Conservation (phyloP, 2,329 filamentous ascomycete species). For the Reticulascus tulasneorum region DNA sequence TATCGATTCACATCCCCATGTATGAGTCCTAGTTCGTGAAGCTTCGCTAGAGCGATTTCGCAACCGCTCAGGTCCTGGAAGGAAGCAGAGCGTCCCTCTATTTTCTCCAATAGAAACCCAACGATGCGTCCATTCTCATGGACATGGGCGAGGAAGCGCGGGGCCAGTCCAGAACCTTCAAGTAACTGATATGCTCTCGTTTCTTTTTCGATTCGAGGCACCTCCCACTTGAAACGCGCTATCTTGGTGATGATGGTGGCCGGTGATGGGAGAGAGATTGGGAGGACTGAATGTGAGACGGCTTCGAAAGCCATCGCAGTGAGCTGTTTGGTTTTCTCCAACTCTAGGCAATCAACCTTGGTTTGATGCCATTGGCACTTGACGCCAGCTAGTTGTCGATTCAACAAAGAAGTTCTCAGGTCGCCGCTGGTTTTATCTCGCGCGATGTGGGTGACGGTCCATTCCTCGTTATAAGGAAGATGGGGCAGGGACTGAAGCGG, state of each 20-base stretch:
- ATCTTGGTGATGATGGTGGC: slow-evolving; percentile 24
- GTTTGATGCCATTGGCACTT: slow-evolving; percentile 21
- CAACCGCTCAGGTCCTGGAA: slow-evolving; percentile 23
- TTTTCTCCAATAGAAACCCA: slow-evolving; percentile 29
- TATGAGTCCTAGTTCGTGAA: slow-evolving; percentile 24
- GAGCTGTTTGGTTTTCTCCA: slow-evolving; percentile 22
- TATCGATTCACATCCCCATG: slow-evolving; percentile 34
- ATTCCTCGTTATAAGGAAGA: slow-evolving; percentile 21
- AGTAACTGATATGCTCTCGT: slow-evolving; percentile 23
- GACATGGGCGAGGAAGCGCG: slow-evolving; percentile 31
- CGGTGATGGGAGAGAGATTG: slow-evolving; percentile 6
- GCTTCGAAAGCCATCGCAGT: slow-evolving; percentile 21
- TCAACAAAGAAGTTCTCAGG: slow-evolving; percentile 20
- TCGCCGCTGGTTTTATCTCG: slow-evolving; percentile 19
- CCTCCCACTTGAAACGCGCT: slow-evolving; percentile 28
- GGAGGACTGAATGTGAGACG: slow-evolving; percentile 15
- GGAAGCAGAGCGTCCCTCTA: slow-evolving; percentile 24
- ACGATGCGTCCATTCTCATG: slow-evolving; percentile 29
- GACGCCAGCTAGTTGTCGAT: slow-evolving; percentile 19
- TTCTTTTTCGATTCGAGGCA: slow-evolving; percentile 27
- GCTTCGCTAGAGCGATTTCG: slow-evolving; percentile 19
- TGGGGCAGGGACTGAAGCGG: slow-evolving; percentile 18
- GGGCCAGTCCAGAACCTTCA: slow-evolving; percentile 24
- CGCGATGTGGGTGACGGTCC: slow-evolving; percentile 20
- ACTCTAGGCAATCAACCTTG: slow-evolving; percentile 19